A percentile compares a stretch with the other conserved stretches of the same genome.
Evolutionary conservation across 495 filamentous ascomycete genomes (phyloP).

Genomic region (Podospora fimiseda): DNA sequence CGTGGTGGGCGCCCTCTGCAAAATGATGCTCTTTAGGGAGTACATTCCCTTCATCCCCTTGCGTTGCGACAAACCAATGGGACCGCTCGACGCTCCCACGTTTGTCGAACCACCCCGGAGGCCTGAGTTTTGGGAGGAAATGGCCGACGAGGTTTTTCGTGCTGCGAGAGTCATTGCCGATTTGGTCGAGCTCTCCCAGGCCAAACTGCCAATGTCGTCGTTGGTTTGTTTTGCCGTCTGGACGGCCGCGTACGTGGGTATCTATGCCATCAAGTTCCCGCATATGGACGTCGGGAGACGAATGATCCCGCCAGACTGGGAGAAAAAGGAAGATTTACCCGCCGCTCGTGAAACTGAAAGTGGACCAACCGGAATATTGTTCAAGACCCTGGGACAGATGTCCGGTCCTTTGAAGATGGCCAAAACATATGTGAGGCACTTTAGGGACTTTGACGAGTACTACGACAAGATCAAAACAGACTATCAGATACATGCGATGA

Average conservation of each 20-base stretch:
- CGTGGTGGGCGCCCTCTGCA: conserved; percentile 67
- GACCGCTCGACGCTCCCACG: conserved; percentile 65
- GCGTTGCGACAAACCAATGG: conserved; percentile 58
- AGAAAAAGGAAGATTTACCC: no score
- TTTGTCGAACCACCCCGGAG: conserved; percentile 48
- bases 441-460: conserved; percentile 61
- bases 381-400: conserved; percentile 50
- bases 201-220: conserved; percentile 73
- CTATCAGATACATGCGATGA: conserved; percentile 32
- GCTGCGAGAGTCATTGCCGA: conserved; percentile 70
- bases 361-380: conserved; percentile 34
- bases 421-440: conserved; percentile 60
- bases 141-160: conserved; percentile 66
- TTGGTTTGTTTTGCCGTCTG: conserved; percentile 76
- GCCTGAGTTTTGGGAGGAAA: conserved; percentile 64
- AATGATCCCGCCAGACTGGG: conserved; percentile 36
- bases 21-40: conserved; percentile 73
- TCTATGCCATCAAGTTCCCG: conserved; percentile 70
- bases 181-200: conserved; percentile 61
- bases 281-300: conserved; percentile 68
- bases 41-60: conserved; percentile 79
- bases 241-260: conserved; percentile 63
- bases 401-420: conserved; percentile 63
- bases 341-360: conserved; percentile 22
- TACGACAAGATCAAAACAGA: conserved; percentile 59